Conservation (phyloP, 2,329 filamentous ascomycete genomes). For the Fusarium pseudoanthophilum region DNA sequence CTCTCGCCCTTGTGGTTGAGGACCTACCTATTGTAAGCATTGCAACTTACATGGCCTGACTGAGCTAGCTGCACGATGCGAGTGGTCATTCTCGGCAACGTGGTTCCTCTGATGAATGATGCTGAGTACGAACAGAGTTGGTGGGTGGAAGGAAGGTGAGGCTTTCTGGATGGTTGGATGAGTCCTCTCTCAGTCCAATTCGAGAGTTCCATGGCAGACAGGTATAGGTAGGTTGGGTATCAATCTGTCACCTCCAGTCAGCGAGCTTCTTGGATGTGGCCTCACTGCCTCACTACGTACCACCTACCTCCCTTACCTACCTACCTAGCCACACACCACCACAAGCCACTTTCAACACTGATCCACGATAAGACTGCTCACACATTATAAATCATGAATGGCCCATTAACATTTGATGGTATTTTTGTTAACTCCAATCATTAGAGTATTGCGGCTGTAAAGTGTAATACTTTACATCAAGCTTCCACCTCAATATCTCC, state of each 20-base stretch:
- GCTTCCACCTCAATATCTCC: background rate
- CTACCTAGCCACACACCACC: background rate
- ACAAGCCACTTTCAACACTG: background rate
- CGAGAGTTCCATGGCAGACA: background rate
- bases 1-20: background rate
- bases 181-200: background rate
- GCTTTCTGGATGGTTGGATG: conserved; percentile 3
- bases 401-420: background rate
- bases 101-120: conserved; percentile 26
- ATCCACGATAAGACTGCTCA: background rate
- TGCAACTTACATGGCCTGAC: conserved; percentile 19
- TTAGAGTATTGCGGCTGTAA: background rate
- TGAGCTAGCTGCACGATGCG: conserved; percentile 25
- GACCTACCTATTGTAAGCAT: background rate
- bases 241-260: background rate
- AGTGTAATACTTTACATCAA: background rate
- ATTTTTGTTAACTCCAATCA: background rate
- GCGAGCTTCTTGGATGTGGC: background rate
- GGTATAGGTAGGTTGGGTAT: background rate
- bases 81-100: conserved; percentile 26
- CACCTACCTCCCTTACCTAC: background rate
- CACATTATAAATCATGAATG: background rate
- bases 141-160: background rate
- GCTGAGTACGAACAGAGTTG: conserved; percentile 3
- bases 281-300: background rate